Conservation (phyloP, 2,329 filamentous ascomycete genomes). For the Ambrosiella cleistominuta region DNA sequence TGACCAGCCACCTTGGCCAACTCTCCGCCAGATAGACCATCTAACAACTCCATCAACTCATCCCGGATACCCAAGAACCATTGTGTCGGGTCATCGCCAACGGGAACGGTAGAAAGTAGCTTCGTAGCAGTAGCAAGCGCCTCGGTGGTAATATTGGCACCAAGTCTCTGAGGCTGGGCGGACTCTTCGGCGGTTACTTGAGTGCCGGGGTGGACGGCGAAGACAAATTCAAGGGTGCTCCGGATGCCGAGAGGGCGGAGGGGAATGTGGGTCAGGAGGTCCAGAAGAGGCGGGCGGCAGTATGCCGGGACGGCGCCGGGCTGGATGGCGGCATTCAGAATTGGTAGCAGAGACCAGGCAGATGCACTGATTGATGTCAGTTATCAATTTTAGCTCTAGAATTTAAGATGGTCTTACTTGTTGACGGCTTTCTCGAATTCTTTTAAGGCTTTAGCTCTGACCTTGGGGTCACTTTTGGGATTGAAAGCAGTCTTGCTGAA, state of each 20-base stretch:
- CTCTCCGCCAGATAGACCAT: constrained; percentile 40
- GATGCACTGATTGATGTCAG: constrained; percentile 18
- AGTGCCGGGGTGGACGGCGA: constrained; percentile 45
- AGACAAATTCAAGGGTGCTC: constrained; percentile 52
- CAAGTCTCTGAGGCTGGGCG: constrained; percentile 32
- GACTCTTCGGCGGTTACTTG: constrained; percentile 24
- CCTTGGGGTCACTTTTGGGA: constrained; percentile 22
- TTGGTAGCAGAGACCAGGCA: constrained; percentile 38
- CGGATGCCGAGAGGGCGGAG: constrained; percentile 46
- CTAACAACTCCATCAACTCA: constrained; percentile 43
- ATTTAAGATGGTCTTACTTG: constrained; percentile 20
- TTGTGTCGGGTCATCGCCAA: constrained; percentile 30
- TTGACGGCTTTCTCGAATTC: constrained; percentile 32
- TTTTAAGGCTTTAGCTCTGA: constrained; percentile 20
- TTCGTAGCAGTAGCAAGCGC: constrained; percentile 45
- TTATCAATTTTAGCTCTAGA: constrained; percentile 1
- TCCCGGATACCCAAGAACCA: constrained; percentile 46
- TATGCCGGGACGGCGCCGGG: constrained; percentile 40
- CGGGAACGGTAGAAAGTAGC: constrained; percentile 42
- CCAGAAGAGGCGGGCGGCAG: constrained; percentile 40
- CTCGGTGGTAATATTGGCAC: constrained; percentile 49
- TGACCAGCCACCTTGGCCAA: constrained; percentile 41
- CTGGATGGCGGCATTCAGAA: constrained; percentile 46
- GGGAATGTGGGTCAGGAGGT: constrained; percentile 41
- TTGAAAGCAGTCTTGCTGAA: constrained; percentile 32